Evolutionary conservation across 2,329 filamentous ascomycete genomes (phyloP).

Genomic region (Raffaelea deltoideospora): DNA sequence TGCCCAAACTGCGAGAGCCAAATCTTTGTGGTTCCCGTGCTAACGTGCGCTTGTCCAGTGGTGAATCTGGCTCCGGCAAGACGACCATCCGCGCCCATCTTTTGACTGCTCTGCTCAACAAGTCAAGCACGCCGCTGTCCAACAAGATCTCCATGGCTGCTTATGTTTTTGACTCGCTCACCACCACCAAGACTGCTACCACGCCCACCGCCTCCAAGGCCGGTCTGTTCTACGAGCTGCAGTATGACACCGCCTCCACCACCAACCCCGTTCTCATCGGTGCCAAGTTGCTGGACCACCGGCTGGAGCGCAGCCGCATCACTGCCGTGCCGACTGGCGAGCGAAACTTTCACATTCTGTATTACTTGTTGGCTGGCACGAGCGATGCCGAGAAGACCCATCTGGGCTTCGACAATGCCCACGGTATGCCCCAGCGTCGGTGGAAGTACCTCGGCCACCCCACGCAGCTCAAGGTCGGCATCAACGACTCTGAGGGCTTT

Average conservation of each 20-base stretch:
- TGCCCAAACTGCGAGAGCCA: neutral
- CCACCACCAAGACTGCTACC: slow-evolving; percentile 91
- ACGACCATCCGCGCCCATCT: slow-evolving; percentile 86
- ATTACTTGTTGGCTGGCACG: slow-evolving; percentile 88
- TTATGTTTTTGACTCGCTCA: slow-evolving; percentile 91
- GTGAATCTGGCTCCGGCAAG: slow-evolving; percentile 92
- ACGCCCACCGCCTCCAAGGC: slow-evolving; percentile 93
- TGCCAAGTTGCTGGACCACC: slow-evolving; percentile 86
- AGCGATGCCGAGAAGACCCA: slow-evolving; percentile 82
- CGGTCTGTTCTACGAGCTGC: slow-evolving; percentile 86
- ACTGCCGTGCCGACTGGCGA: slow-evolving; percentile 88
- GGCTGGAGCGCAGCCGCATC: slow-evolving; percentile 81
- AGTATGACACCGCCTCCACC: slow-evolving; percentile 82
- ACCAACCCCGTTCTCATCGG: slow-evolving; percentile 80
- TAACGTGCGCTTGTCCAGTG: slow-evolving; percentile 41
- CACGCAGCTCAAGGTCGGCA: slow-evolving; percentile 89
- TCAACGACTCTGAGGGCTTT: slow-evolving; percentile 92
- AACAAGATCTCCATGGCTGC: slow-evolving; percentile 85
- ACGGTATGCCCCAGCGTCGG: slow-evolving; percentile 47
- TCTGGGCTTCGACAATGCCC: slow-evolving; percentile 44
- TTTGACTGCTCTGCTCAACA: slow-evolving; percentile 70
- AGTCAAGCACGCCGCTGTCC: slow-evolving; percentile 83
- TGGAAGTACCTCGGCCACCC: slow-evolving; percentile 96
- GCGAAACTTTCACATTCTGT: slow-evolving; percentile 89
- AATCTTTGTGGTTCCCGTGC: neutral